Evolutionary conservation across 2,329 filamentous ascomycete species (phyloP).

Genomic region (Colletotrichum chrysophilum): DNA sequence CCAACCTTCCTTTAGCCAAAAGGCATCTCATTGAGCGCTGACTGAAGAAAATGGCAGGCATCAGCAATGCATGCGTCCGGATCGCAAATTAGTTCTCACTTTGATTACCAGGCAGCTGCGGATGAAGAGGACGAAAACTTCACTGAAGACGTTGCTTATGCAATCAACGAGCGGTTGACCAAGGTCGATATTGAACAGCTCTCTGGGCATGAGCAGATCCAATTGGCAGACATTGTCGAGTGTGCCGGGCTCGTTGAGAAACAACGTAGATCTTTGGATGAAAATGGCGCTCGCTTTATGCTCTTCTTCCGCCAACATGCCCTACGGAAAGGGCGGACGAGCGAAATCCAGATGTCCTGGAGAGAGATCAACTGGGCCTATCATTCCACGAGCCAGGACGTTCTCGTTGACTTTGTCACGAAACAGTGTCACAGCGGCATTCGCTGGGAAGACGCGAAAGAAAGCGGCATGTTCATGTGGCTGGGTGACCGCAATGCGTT

Average conservation of each 20-base stretch:
- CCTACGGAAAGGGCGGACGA: conserved; percentile 68
- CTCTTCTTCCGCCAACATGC: conserved; percentile 86
- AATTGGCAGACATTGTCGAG: conserved; percentile 82
- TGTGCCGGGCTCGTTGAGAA: conserved; percentile 85
- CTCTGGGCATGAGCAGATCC: conserved; percentile 85
- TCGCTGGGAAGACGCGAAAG: conserved; percentile 83
- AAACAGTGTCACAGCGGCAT: conserved; percentile 80
- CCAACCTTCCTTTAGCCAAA: neutral
- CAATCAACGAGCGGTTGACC: conserved; percentile 79
- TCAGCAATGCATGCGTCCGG: conserved; percentile 14
- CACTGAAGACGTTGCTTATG: conserved; percentile 71
- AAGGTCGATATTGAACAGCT: conserved; percentile 78
- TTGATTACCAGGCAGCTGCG: conserved; percentile 34
- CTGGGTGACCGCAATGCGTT: conserved; percentile 77
- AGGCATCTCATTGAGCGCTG: neutral
- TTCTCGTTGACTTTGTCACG: conserved; percentile 82
- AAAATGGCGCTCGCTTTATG: conserved; percentile 86
- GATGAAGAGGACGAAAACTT: conserved; percentile 67
- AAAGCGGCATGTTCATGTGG: conserved; percentile 96
- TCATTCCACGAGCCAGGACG: conserved; percentile 86
- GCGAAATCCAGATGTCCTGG: conserved; percentile 72
- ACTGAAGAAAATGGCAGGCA: neutral
- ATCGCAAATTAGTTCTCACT: conserved; percentile 40
- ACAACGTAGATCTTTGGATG: conserved; percentile 87
- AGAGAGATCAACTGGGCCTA: conserved; percentile 87